Conservation (phyloP, 306 rosid species). For the Comarum palustre region DNA sequence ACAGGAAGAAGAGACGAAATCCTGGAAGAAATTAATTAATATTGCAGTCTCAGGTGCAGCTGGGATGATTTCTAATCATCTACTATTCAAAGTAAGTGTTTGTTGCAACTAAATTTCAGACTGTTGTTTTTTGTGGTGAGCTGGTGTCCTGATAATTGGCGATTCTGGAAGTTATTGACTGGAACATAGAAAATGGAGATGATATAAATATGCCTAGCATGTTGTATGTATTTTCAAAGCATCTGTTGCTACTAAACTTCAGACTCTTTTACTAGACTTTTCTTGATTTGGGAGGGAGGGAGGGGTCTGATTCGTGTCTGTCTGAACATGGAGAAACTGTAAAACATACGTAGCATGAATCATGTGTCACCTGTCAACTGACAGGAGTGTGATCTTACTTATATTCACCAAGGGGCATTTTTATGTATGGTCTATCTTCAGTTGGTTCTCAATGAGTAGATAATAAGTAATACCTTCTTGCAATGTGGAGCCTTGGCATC, state of each 20-base stretch:
- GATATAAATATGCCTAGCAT: not conserved
- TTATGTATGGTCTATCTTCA: not conserved
- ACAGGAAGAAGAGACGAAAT: constrained; percentile 92
- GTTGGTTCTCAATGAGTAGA: not conserved
- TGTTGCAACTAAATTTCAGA: constrained; percentile 12
- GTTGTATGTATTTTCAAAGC: constrained; percentile 50
- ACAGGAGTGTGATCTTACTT: not conserved
- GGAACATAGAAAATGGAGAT: not conserved
- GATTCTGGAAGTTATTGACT: not conserved
- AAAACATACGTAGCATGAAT: not conserved
- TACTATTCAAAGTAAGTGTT: constrained; percentile 77
- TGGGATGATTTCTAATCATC: constrained; percentile 95
- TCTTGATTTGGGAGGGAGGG: no score
- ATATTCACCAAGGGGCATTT: not conserved
- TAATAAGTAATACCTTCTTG: not conserved
- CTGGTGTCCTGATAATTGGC: not conserved
- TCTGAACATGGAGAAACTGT: not conserved
- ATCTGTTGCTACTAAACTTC: constrained; percentile 15
- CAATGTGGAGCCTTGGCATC: not conserved
- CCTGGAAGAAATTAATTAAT: constrained; percentile 86
- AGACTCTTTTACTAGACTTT: no score
- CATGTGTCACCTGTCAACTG: not conserved
- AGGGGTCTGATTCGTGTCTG: not conserved
- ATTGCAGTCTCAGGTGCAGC: constrained; percentile 98
- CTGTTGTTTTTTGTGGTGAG: not conserved